These are phyloP conservation scores for Aurantiochytrium sp. DNA, from an alignment of 108 stramenopile genomes.

Conservation along the genomic window DNA sequence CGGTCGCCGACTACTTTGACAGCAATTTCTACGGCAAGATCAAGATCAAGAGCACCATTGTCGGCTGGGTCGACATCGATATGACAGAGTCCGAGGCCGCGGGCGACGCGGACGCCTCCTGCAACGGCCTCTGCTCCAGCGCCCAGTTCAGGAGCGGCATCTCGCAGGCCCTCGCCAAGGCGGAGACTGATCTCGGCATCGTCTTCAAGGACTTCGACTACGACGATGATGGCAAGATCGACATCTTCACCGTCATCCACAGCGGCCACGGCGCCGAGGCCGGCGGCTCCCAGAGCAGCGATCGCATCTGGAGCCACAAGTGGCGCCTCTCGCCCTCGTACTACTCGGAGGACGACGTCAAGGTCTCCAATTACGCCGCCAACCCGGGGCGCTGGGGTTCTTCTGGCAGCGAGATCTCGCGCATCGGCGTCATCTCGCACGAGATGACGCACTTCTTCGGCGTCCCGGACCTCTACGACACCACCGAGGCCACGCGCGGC, in stretches of 20 bases:
- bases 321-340: constrained; percentile 38
- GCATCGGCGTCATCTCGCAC: constrained; percentile 57
- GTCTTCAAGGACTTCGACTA: constrained; percentile 38
- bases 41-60: neutral
- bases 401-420: constrained; percentile 43
- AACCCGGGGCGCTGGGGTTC: constrained; percentile 44
- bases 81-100: constrained; percentile 13
- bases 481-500: constrained; percentile 31
- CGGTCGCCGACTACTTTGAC: neutral
- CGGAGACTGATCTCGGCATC: neutral
- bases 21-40: neutral
- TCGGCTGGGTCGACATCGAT: constrained; percentile 2
- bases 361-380: constrained; percentile 48
- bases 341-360: constrained; percentile 30
- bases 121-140: neutral
- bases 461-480: constrained; percentile 55
- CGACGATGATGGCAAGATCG: constrained; percentile 39
- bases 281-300: constrained; percentile 53
- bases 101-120: neutral
- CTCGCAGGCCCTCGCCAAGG: neutral
- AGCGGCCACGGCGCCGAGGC: constrained; percentile 71
- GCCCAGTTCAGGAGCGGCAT: neutral
- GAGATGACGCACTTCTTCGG: constrained; percentile 55
- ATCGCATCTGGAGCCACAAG: constrained; percentile 56
- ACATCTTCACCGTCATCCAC: constrained; percentile 64